Evolutionary conservation across 306 rosid genomes (phyloP).

Genomic region (Oemleria cerasiformis): DNA sequence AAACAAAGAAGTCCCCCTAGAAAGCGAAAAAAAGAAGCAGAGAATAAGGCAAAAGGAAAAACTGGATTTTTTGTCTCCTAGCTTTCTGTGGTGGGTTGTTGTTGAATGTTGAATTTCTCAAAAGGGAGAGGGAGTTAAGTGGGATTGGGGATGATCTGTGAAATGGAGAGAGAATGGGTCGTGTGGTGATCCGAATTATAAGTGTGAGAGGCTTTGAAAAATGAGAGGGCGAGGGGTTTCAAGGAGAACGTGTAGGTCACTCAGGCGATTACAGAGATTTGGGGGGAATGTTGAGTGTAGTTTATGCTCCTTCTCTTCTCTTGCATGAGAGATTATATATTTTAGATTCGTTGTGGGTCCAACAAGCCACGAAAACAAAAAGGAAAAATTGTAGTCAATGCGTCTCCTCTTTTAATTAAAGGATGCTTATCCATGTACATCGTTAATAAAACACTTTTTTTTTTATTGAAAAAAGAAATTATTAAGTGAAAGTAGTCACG

Average conservation of each 20-base stretch:
- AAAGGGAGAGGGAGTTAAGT: constrained; percentile 10
- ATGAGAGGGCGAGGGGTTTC: not conserved
- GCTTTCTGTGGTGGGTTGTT: constrained; percentile 40
- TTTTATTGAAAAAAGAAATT: too few species aligned
- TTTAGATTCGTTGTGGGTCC: not conserved
- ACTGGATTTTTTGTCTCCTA: constrained; percentile 14
- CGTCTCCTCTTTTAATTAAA: not conserved
- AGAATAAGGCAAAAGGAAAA: constrained; percentile 15
- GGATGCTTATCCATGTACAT: not conserved
- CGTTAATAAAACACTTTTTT: not conserved
- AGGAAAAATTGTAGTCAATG: not conserved
- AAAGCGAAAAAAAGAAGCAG: not conserved
- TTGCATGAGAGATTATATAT: not conserved
- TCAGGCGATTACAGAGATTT: not conserved
- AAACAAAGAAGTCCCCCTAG: constrained; percentile 2
- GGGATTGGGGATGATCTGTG: constrained; percentile 2
- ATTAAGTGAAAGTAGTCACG: too few species aligned
- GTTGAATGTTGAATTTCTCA: constrained; percentile 30
- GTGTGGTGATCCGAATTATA: constrained; percentile 61
- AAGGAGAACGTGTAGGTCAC: constrained; percentile 29
- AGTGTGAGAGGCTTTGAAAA: constrained; percentile 7
- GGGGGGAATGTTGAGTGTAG: not conserved
- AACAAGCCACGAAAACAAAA: not conserved
- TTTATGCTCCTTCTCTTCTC: not conserved
- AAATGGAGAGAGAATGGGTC: constrained; percentile 25